These are phyloP conservation scores for Dendrobium catenatum DNA, from an alignment of 106 monocot species.

Conservation along the genomic window DNA sequence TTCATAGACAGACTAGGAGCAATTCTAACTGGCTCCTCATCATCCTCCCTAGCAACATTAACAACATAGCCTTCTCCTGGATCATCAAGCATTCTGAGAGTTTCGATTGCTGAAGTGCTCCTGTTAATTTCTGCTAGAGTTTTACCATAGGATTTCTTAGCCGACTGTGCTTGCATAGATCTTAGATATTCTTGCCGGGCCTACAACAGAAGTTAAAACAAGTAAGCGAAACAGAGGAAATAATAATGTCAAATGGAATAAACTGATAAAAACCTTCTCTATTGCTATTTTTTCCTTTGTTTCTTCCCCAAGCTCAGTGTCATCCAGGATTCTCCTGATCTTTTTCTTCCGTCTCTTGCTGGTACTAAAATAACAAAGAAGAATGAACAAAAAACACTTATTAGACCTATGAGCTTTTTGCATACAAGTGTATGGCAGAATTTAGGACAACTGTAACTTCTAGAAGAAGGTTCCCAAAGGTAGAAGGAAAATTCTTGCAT, in stretches of 20 bases:
- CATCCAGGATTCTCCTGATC: conserved; percentile 95
- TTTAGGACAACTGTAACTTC: neutral
- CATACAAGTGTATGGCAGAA: neutral
- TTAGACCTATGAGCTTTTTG: neutral
- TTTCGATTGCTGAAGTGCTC: conserved; percentile 17
- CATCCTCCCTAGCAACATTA: conserved; percentile 83
- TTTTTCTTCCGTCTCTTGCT: conserved; percentile 60
- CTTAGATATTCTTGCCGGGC: conserved; percentile 97
- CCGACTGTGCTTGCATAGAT: conserved; percentile 67
- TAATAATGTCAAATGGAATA: neutral
- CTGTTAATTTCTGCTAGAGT: conserved; percentile 14
- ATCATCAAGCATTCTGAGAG: conserved; percentile 38
- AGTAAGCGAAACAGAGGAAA: conserved; percentile 1
- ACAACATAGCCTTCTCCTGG: conserved; percentile 65
- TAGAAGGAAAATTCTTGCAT: neutral
- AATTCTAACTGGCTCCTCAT: conserved; percentile 73
- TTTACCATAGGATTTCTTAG: conserved; percentile 33
- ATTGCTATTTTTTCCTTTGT: conserved; percentile 90
- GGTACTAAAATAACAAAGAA: conserved; percentile 21
- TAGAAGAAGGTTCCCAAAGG: neutral
- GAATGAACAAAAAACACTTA: neutral
- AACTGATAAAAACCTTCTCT: conserved; percentile 57
- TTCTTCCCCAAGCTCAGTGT: conserved; percentile 88
- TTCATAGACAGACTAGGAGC: conserved; percentile 68
- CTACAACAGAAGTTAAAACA: conserved; percentile 23